Conservation (phyloP, 164 flowering plant species). For the Sextonia rubra region DNA sequence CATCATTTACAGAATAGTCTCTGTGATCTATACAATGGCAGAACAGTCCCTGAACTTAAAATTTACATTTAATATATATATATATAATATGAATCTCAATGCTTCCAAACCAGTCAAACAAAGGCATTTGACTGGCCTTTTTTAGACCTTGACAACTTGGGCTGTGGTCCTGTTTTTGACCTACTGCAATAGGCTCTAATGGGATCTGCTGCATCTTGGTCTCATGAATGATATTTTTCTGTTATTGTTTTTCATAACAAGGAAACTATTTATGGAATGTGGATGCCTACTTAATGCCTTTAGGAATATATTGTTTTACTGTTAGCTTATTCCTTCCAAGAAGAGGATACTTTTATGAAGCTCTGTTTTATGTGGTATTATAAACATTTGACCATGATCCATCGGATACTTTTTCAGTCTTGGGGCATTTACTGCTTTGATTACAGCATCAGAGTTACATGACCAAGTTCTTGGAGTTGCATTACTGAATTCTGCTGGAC, state of each 20-base stretch:
- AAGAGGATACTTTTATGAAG: not conserved
- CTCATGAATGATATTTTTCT: too few species aligned
- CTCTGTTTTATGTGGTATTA: not conserved
- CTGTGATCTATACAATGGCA: too few species aligned
- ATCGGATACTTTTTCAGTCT: conserved; percentile 52
- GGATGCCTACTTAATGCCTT: not conserved
- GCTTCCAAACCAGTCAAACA: too few species aligned
- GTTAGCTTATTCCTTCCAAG: not conserved
- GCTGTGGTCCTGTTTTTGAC: too few species aligned
- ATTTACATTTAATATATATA: too few species aligned
- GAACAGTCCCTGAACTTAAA: too few species aligned
- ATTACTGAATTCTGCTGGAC: conserved; percentile 86
- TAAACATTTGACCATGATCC: conserved; percentile 1
- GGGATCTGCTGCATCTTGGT: too few species aligned
- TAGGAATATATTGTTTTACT: not conserved
- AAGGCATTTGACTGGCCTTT: too few species aligned
- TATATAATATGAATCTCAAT: too few species aligned
- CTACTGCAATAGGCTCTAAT: too few species aligned
- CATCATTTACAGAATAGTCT: too few species aligned
- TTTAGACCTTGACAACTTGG: too few species aligned
- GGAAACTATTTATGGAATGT: not conserved
- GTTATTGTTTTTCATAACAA: not conserved
- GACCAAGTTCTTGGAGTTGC: conserved; percentile 76
- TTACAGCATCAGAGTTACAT: conserved; percentile 62
- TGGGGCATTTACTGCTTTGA: conserved; percentile 92